A percentile compares a stretch with the other conserved stretches of the same genome.
Evolutionary conservation across 805 yeast species (phyloP).

Genomic region (Zygotorulaspora florentina): DNA sequence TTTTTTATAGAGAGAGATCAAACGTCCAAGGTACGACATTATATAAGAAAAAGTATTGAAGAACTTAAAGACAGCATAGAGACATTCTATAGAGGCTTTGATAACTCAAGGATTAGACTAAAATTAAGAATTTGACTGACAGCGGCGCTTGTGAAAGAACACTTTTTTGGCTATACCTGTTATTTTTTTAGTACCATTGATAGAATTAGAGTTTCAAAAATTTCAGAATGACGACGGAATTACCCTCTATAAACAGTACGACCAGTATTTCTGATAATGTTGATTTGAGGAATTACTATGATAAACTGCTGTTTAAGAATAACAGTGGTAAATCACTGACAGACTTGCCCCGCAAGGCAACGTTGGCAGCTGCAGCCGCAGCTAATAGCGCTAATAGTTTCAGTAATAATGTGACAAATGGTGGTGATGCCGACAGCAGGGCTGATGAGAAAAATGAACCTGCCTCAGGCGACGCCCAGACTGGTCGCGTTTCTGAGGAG

Average conservation of each 20-base stretch:
- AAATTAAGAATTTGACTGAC: too few species aligned
- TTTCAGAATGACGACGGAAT: conserved; percentile 18
- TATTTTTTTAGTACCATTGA: too few species aligned
- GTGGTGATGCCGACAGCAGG: conserved; percentile 2
- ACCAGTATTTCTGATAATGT: conserved; percentile 35
- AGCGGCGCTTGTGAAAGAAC: too few species aligned
- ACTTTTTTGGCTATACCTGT: too few species aligned
- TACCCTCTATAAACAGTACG: conserved; percentile 34
- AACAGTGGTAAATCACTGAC: conserved; percentile 33
- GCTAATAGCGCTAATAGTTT: conserved; percentile 5
- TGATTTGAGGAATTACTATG: conserved; percentile 33
- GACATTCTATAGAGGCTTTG: too few species aligned
- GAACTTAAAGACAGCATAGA: too few species aligned
- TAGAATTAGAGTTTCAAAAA: neutral
- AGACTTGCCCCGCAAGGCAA: conserved; percentile 28
- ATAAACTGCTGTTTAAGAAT: conserved; percentile 32
- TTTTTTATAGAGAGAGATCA: too few species aligned
- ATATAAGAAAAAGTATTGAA: too few species aligned
- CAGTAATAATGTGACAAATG: conserved; percentile 4
- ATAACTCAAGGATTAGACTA: too few species aligned
- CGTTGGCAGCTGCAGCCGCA: conserved; percentile 11
- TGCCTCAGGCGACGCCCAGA: neutral
- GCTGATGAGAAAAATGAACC: neutral
- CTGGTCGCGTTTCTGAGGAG: conserved; percentile 1
- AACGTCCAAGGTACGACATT: too few species aligned